These are phyloP conservation scores for Beta corolliflora DNA, from an alignment of 179 eudicot genomes.

Conservation along the genomic window DNA sequence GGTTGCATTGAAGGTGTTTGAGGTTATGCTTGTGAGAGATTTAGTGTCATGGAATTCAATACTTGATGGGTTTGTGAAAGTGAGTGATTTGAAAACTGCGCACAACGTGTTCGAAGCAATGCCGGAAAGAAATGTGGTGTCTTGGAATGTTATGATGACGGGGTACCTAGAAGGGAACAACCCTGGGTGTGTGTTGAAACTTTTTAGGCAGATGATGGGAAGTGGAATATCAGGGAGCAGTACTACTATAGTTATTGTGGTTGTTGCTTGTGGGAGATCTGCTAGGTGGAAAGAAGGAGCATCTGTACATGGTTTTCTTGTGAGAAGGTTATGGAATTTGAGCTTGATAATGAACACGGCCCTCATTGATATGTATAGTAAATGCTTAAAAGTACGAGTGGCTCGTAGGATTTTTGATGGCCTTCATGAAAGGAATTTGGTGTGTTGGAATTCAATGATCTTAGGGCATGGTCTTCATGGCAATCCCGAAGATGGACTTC, in stretches of 20 bases:
- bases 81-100: constrained; percentile 40
- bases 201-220: constrained; percentile 60
- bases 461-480: constrained; percentile 78
- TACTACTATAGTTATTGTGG: constrained; percentile 50
- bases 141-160: constrained; percentile 66
- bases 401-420: constrained; percentile 64
- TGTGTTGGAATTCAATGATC: constrained; percentile 87
- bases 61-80: constrained; percentile 29
- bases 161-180: constrained; percentile 57
- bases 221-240: constrained; percentile 35
- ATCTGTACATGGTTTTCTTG: constrained; percentile 58
- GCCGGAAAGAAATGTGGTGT: constrained; percentile 63
- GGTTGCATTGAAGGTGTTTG: constrained; percentile 50
- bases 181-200: constrained; percentile 59
- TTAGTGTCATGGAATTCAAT: constrained; percentile 68
- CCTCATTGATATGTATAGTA: constrained; percentile 74
- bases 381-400: constrained; percentile 51
- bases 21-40: constrained; percentile 55
- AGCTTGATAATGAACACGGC: constrained; percentile 56
- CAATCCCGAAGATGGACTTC: constrained; percentile 60
- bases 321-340: constrained; percentile 33
- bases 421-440: constrained; percentile 48
- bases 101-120: constrained; percentile 59
- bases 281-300: constrained; percentile 66
- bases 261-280: constrained; percentile 72